Evolutionary conservation across 202 grass and related monocot species (phyloP).

Genomic region (Bolboschoenoplectus hybrid): DNA sequence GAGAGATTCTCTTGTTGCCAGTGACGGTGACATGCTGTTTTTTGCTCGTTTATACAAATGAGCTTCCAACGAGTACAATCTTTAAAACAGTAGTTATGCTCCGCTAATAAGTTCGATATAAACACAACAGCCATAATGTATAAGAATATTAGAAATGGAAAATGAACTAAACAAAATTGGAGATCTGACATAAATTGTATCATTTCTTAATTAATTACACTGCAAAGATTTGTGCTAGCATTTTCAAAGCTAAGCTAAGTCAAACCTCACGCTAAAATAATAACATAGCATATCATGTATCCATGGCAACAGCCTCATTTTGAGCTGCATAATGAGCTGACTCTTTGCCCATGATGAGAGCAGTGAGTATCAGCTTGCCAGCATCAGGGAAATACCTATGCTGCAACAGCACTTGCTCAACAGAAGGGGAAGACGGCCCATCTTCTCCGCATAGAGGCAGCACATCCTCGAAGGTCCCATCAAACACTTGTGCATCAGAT

Average conservation of each 20-base stretch:
- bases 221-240: background rate
- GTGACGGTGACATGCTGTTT: no score
- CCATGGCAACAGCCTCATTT: slow-evolving; percentile 56
- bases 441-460: slow-evolving; percentile 70
- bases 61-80: background rate
- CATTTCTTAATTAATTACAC: slow-evolving; percentile 14
- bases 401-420: slow-evolving; percentile 77
- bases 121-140: background rate
- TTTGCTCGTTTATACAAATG: no score
- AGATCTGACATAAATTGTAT: background rate
- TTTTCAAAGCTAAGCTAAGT: background rate
- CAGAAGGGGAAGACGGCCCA: slow-evolving; percentile 58
- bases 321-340: slow-evolving; percentile 30
- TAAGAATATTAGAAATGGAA: background rate
- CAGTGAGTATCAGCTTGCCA: slow-evolving; percentile 86
- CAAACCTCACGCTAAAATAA: background rate
- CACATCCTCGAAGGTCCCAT: slow-evolving; percentile 73
- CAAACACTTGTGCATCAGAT: slow-evolving; percentile 50
- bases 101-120: background rate
- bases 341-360: slow-evolving; percentile 69
- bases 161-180: slow-evolving; percentile 3
- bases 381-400: slow-evolving; percentile 91
- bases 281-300: slow-evolving; percentile 40
- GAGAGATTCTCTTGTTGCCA: no score
- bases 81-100: background rate